Base-by-base conservation (phyloP, 768 basidiomycete genomes). In the Exsudoporus frostii region DNA sequence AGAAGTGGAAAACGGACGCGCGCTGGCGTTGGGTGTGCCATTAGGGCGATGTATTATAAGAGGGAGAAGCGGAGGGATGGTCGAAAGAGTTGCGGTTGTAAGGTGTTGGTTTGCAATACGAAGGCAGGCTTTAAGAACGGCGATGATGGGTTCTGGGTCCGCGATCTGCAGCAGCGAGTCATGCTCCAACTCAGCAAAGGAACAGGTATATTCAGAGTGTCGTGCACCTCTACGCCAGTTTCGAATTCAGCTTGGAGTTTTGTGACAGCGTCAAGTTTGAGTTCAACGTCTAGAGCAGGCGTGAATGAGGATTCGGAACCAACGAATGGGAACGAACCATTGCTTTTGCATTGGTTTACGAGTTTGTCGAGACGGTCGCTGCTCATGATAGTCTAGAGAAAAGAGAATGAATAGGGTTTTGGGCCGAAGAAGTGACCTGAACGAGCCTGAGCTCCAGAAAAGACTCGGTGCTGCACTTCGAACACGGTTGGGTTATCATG, bases 21-120 rank as follows among this genome's bases (percentile, higher is more conserved):
- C 45, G 66, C 55, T 60, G 41, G 63, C 25, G 57, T 57, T 53
- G 45, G 62, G 53, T 42, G 68, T 61, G 17, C 60, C 53, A 65
- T 59, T 53, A 67, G 60, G 50, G 4, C 74, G 77, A 25, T 78
- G 69, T 48, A 88, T 71, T 51, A 92, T 75, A 41, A 85, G 76
- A 24, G 84, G 83, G 33, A 90, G 77, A 50, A 88, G 73, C 9
- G 83, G 74, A 15, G 85, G 85, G 34, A 94, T 72, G 30, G 82
- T 82, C 52, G 81, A 78, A 60, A 94, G 74, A 29, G 90, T 85
- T 33, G 92, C 91, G 50, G 83, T 84, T 8, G 85, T 82, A 37
- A 95, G 74, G 62, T 92, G 90, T 64, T 90, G 84, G 72, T 94
- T 92, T 42, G 90, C 79, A 40, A 84, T 84, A 60, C 89, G 82